These are phyloP conservation scores for Clitoria ternatea DNA, from an alignment of 306 rosid species.

Conservation along the genomic window DNA sequence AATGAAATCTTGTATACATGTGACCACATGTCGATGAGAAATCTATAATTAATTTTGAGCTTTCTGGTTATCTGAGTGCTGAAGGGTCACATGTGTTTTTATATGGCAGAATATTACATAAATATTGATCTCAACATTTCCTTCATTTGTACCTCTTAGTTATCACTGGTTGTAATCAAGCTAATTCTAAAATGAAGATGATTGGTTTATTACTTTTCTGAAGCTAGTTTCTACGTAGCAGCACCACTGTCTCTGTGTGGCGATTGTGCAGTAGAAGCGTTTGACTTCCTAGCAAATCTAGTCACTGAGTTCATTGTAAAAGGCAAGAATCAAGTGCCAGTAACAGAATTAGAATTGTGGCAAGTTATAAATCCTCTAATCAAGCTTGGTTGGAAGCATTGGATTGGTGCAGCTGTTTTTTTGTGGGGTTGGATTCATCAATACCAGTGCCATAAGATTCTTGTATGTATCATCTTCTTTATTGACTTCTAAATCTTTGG, in stretches of 20 bases:
- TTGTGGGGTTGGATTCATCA: constrained; percentile 94
- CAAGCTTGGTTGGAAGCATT: constrained; percentile 70
- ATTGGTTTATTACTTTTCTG: constrained; percentile 40
- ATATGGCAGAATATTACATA: background rate
- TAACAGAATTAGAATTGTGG: constrained; percentile 49
- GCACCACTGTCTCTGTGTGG: constrained; percentile 86
- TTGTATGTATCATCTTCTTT: constrained; percentile 52
- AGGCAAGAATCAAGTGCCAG: constrained; percentile 62
- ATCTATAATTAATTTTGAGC: background rate
- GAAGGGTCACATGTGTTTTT: background rate
- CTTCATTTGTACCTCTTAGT: background rate
- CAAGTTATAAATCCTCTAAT: constrained; percentile 49
- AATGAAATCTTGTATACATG: background rate
- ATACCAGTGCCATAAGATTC: constrained; percentile 66
- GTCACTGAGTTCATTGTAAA: constrained; percentile 59
- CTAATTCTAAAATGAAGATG: constrained; percentile 17
- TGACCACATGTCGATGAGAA: background rate
- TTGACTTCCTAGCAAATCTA: constrained; percentile 37
- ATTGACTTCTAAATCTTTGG: constrained; percentile 16
- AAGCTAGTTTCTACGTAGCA: constrained; percentile 76
- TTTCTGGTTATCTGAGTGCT: background rate
- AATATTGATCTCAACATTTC: background rate
- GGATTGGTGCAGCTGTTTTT: constrained; percentile 70
- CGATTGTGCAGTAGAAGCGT: constrained; percentile 55
- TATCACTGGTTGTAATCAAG: constrained; percentile 11